These are phyloP conservation scores for Leucoagaricus sp. DNA, from an alignment of 1,284 basidiomycete species.

Conservation along the genomic window DNA sequence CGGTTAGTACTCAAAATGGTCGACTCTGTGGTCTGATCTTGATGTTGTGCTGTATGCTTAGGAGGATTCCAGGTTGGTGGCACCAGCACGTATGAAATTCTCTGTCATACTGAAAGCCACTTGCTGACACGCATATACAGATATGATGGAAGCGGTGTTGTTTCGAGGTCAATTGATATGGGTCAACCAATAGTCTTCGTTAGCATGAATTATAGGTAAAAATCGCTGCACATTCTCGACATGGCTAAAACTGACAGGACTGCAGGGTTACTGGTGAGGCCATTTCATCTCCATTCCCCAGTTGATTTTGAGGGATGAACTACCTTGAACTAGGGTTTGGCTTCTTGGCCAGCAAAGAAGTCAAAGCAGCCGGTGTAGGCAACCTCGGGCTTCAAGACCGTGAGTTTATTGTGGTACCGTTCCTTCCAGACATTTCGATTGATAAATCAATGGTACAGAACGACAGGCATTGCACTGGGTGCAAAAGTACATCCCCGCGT, in stretches of 20 bases:
- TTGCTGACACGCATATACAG: conserved; percentile 19
- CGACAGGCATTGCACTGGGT: conserved; percentile 62
- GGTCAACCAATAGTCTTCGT: conserved; percentile 29
- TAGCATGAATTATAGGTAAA: conserved; percentile 31
- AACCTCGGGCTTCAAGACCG: conserved; percentile 59
- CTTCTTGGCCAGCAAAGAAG: conserved; percentile 52
- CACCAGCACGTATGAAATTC: conserved; percentile 32
- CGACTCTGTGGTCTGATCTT: neutral
- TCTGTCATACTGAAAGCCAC: too few relatives aligned
- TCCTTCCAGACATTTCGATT: neutral
- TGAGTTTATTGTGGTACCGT: conserved; percentile 27
- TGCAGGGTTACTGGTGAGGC: conserved; percentile 4
- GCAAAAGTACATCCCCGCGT: conserved; percentile 57
- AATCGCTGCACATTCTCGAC: conserved; percentile 15
- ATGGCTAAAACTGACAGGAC: conserved; percentile 30
- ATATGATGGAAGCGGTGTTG: conserved; percentile 36
- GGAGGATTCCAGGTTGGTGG: conserved; percentile 49
- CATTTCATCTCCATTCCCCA: neutral
- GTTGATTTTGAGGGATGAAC: neutral
- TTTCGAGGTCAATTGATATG: conserved; percentile 27
- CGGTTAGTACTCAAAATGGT: conserved; percentile 33
- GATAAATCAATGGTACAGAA: conserved; percentile 32
- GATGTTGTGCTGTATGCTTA: conserved; percentile 16
- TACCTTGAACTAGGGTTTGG: conserved; percentile 21
- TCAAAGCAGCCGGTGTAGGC: conserved; percentile 48